A percentile compares a stretch with the other conserved stretches of the same genome.
Conservation (phyloP, 257 asterid genomes). For the Phtheirospermum japonicum region DNA sequence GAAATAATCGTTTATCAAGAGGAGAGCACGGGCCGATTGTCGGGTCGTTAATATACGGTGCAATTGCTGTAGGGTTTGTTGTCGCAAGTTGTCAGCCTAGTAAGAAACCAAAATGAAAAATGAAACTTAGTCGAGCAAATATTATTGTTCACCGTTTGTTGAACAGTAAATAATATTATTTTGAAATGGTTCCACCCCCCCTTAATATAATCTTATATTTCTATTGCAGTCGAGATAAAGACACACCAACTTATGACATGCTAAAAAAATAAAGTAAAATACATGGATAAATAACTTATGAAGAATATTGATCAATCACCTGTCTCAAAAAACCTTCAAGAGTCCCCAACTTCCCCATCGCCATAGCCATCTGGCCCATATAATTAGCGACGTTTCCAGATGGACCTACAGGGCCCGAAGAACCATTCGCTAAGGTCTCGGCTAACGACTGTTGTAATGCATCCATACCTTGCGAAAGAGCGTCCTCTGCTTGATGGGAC, state of each 20-base stretch:
- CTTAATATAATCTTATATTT: too few relatives aligned
- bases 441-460: conserved; percentile 87
- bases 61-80: conserved; percentile 85
- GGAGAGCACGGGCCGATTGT: conserved; percentile 88
- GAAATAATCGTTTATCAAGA: conserved; percentile 70
- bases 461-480: conserved; percentile 94
- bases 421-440: conserved; percentile 75
- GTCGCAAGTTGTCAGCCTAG: conserved; percentile 90
- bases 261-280: too few relatives aligned
- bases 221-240: too few relatives aligned
- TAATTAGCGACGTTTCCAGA: conserved; percentile 86
- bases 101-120: not conserved
- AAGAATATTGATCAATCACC: conserved; percentile 35
- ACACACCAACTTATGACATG: too few relatives aligned
- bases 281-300: not conserved
- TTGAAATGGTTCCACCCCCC: too few relatives aligned
- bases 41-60: conserved; percentile 78
- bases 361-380: conserved; percentile 99
- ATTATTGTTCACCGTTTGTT: too few relatives aligned
- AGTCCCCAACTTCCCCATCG: conserved; percentile 93
- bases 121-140: too few relatives aligned
- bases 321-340: conserved; percentile 84
- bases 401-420: conserved; percentile 58
- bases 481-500: conserved; percentile 95
- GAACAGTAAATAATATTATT: too few relatives aligned